Conservation (phyloP, 306 rosid genomes). For the Cicer bijugum region DNA sequence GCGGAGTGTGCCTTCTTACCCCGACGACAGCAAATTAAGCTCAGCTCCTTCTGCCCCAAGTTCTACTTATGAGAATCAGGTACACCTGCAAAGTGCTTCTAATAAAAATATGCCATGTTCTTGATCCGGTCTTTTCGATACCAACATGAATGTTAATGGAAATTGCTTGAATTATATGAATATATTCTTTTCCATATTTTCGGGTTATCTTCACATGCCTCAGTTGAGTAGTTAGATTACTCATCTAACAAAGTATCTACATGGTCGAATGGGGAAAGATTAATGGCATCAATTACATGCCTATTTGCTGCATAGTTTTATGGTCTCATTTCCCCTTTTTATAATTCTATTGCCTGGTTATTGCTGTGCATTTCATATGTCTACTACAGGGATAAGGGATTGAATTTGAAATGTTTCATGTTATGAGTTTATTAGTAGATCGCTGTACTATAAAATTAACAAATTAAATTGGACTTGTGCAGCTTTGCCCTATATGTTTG, state of each 20-base stretch:
- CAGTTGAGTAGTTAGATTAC: constrained; percentile 24
- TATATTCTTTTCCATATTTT: background rate
- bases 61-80: constrained; percentile 74
- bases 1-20: constrained; percentile 64
- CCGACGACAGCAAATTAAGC: constrained; percentile 42
- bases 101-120: constrained; percentile 6
- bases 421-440: constrained; percentile 18
- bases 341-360: background rate
- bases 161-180: constrained; percentile 19
- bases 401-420: constrained; percentile 28
- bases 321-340: background rate
- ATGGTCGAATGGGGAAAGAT: constrained; percentile 5
- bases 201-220: constrained; percentile 29
- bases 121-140: background rate
- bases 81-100: constrained; percentile 40
- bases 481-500: constrained; percentile 91
- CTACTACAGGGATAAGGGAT: background rate
- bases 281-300: constrained; percentile 25
- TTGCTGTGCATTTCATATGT: constrained; percentile 15
- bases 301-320: constrained; percentile 25
- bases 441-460: constrained; percentile 14
- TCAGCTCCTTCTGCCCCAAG: constrained; percentile 68
- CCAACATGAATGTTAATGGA: constrained; percentile 2
- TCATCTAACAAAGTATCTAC: background rate
- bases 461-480: constrained; percentile 45